A percentile compares a stretch with the other conserved stretches of the same genome.
Conservation (phyloP, 2,329 filamentous ascomycete genomes). For the Dactylonectria estremocensis region DNA sequence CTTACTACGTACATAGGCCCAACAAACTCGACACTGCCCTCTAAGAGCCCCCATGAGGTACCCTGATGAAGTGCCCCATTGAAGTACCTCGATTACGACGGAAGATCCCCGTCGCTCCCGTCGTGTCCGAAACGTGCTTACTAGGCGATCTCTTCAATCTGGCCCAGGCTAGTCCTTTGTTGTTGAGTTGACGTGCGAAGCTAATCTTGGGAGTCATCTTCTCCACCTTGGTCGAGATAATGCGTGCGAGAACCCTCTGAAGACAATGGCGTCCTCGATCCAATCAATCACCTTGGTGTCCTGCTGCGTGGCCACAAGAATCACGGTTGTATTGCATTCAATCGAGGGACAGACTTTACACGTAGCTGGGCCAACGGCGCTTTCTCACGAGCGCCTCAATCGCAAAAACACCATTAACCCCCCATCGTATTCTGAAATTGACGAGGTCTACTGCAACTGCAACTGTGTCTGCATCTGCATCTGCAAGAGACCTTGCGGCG, state of each 20-base stretch:
- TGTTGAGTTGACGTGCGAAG: slow-evolving; percentile 17
- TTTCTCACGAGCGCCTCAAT: slow-evolving; percentile 14
- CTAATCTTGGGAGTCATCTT: slow-evolving; percentile 8
- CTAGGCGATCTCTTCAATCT: neutral
- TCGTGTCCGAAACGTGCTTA: slow-evolving; percentile 24
- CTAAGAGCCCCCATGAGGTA: neutral
- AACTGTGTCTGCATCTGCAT: slow-evolving; percentile 14
- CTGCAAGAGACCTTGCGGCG: slow-evolving; percentile 27
- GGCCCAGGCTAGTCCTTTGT: neutral
- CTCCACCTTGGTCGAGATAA: slow-evolving; percentile 19
- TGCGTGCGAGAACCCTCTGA: slow-evolving; percentile 1
- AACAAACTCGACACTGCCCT: slow-evolving; percentile 32
- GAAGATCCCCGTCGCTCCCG: slow-evolving; percentile 24
- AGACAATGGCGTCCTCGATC: slow-evolving; percentile 1
- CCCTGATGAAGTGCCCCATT: no score
- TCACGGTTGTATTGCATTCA: slow-evolving; percentile 13
- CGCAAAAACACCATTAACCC: neutral
- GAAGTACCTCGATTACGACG: slow-evolving; percentile 6
- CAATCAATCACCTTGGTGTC: neutral
- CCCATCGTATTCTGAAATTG: slow-evolving; percentile 12
- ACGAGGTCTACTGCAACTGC: neutral
- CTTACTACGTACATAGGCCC: no score
- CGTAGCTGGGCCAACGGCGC: neutral
- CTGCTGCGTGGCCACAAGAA: neutral
- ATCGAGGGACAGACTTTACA: slow-evolving; percentile 6